A percentile compares a stretch with the other conserved stretches of the same genome.
phyloP scores from a whole-genome alignment of 1,139 yeast genomes.

The Groenewaldozyma sp. region DNA sequence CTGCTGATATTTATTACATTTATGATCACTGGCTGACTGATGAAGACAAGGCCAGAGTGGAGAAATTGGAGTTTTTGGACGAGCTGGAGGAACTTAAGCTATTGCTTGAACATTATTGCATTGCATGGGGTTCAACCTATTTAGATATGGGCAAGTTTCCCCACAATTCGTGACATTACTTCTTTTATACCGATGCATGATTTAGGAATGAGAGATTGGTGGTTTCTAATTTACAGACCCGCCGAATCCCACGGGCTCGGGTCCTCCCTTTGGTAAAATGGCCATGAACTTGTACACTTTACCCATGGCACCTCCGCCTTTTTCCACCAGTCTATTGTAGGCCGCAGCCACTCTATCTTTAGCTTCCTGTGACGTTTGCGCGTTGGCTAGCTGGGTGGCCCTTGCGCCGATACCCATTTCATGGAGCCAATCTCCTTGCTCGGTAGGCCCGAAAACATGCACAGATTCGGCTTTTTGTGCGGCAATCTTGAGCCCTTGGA shows the following conservation, averaged over 20 bases:
- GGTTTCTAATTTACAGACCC: conserved; percentile 13
- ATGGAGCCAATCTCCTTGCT: conserved; percentile 77
- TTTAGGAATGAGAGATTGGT: background rate
- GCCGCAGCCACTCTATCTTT: conserved; percentile 41
- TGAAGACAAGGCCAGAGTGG: conserved; percentile 45
- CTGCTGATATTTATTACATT: conserved; percentile 52
- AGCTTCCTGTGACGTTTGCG: conserved; percentile 27
- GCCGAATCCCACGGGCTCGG: conserved; percentile 38
- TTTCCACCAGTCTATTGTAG: conserved; percentile 56
- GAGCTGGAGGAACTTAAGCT: conserved; percentile 80
- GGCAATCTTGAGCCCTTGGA: conserved; percentile 43
- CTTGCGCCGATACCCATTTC: conserved; percentile 69
- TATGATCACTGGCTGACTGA: conserved; percentile 48
- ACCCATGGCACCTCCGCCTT: conserved; percentile 64
- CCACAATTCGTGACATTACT: conserved; percentile 2
- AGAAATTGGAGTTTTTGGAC: conserved; percentile 67
- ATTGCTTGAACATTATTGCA: conserved; percentile 69
- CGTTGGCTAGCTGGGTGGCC: conserved; percentile 35
- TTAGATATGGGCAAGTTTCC: conserved; percentile 2
- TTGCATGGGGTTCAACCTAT: conserved; percentile 31
- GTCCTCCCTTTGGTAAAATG: conserved; percentile 41
- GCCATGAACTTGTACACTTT: conserved; percentile 65
- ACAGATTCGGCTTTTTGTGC: conserved; percentile 26
- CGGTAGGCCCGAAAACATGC: conserved; percentile 47
- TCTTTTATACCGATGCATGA: background rate